Base-by-base conservation (phyloP, 176 grass and related monocot species). In the Puccinellia tenuiflora region DNA sequence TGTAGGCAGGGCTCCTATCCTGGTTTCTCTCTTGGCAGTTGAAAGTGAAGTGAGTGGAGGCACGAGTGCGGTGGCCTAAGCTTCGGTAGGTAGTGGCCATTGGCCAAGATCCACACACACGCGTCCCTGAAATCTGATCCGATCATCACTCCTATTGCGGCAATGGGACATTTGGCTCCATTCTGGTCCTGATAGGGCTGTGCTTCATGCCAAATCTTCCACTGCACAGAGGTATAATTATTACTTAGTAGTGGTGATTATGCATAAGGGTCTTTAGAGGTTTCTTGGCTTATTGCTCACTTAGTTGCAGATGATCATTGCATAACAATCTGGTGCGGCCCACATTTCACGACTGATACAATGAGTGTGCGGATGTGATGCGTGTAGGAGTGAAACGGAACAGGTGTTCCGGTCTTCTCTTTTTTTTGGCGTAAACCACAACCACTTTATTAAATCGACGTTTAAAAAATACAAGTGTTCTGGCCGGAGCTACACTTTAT, bases 221-320 rank as follows among this genome's bases (percentile, higher is more conserved):
- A 37, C 43, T 63, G 25, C 56, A 11, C 13, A 16, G 20, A 70
- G 7, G 11, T 15, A 63, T 18, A 31, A 83, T 72, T 68, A 75
- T 73, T 24, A 52, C 60, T 34, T 29, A 53, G 38, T 69, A 40
- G 38, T 2, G 40, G 62, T 46, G 51, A 77, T 71, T 28, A 79
- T 83, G 63, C 51, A 40, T 5, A 35, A 25, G 33, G 5, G 33
- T 16, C 61, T 78, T 68, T 37, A 42, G 52, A 71, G 73, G 52
- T 83, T 88, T 62, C 80, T 78, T 78, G 42, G 53, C 86, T 72
- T 78, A 45, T 63, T 52, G 52, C 80, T 63, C 86, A 63, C 86
- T 72, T 83, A 59, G 53, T 30, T 3, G 51, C 37, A 56, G 60
- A 56, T 77, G 67, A 47, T 52, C 30, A 63, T 83, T 78, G 31